Percentiles rank a stretch among this genome's conserved stretches.
Conservation (phyloP, 75 land plant genomes). For the Cryptomeria japonica region DNA sequence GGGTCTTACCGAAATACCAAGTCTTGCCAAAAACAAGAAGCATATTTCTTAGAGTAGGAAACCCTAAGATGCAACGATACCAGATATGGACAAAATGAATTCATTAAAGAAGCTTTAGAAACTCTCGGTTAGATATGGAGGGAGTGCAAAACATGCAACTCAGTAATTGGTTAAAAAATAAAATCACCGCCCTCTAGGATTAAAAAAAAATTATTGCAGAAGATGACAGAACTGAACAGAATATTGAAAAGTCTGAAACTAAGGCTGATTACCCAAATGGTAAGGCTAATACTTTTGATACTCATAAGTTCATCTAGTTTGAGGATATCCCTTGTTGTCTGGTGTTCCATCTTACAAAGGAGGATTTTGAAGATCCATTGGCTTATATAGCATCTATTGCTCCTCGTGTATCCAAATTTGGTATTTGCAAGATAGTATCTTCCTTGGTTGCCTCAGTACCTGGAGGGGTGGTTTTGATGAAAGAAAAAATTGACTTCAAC, state of each 20-base stretch:
- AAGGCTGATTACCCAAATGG: constrained; percentile 34
- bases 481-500: constrained; percentile 74
- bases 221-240: constrained; percentile 16
- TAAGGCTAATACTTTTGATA: constrained; percentile 52
- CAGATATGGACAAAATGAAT: too few relatives aligned
- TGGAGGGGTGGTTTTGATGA: constrained; percentile 80
- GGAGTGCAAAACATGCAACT: too few relatives aligned
- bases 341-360: constrained; percentile 67
- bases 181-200: too few relatives aligned
- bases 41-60: too few relatives aligned
- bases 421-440: constrained; percentile 86
- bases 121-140: too few relatives aligned
- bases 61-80: too few relatives aligned
- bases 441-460: constrained; percentile 74
- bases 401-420: constrained; percentile 72
- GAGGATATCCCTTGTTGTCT: constrained; percentile 77
- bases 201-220: constrained; percentile 30
- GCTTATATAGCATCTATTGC: constrained; percentile 72
- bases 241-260: constrained; percentile 14
- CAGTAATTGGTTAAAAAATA: too few relatives aligned
- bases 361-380: constrained; percentile 85
- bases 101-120: too few relatives aligned
- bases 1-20: too few relatives aligned
- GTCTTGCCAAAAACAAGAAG: too few relatives aligned
- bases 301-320: constrained; percentile 61